These are phyloP conservation scores for Phytophthora podocarpi DNA, from an alignment of 352 stramenopile genomes.

Conservation along the genomic window DNA sequence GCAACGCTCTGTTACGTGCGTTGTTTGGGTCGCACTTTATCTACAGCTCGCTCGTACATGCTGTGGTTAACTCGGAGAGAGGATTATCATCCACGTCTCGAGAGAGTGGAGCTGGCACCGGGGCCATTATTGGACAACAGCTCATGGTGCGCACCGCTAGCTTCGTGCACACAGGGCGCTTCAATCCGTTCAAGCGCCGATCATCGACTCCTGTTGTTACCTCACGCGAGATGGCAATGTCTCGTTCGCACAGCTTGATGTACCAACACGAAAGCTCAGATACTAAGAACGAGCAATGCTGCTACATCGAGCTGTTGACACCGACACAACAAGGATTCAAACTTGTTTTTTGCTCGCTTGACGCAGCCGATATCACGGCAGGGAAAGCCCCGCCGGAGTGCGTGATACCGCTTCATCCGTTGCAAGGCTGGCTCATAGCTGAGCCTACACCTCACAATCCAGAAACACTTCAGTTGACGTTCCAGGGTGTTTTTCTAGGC, in stretches of 20 bases:
- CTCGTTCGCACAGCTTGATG: constrained; percentile 2
- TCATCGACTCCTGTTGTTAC: not conserved
- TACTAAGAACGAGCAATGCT: constrained; percentile 40
- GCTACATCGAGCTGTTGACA: constrained; percentile 36
- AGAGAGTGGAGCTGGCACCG: no score
- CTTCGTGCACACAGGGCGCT: constrained; percentile 26
- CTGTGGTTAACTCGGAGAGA: constrained; percentile 16
- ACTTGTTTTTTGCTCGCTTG: constrained; percentile 33
- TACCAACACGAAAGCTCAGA: not conserved
- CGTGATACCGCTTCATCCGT: constrained; percentile 37
- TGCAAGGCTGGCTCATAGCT: constrained; percentile 39
- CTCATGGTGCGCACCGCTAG: constrained; percentile 40
- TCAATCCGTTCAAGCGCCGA: constrained; percentile 20
- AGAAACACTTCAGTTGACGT: constrained; percentile 30
- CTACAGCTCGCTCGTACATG: constrained; percentile 46
- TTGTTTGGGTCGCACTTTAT: constrained; percentile 39
- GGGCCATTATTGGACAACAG: constrained; percentile 12
- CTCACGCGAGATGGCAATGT: not conserved
- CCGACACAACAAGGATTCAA: constrained; percentile 28
- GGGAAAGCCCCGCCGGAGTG: constrained; percentile 35
- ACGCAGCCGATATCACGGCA: constrained; percentile 28
- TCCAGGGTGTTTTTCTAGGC: constrained; percentile 33
- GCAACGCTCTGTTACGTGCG: constrained; percentile 36
- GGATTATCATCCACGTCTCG: constrained; percentile 10
- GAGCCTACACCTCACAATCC: constrained; percentile 19